These are phyloP conservation scores for Yamadazyma atmosphaerica DNA, from an alignment of 1,139 yeast genomes.

Conservation along the genomic window DNA sequence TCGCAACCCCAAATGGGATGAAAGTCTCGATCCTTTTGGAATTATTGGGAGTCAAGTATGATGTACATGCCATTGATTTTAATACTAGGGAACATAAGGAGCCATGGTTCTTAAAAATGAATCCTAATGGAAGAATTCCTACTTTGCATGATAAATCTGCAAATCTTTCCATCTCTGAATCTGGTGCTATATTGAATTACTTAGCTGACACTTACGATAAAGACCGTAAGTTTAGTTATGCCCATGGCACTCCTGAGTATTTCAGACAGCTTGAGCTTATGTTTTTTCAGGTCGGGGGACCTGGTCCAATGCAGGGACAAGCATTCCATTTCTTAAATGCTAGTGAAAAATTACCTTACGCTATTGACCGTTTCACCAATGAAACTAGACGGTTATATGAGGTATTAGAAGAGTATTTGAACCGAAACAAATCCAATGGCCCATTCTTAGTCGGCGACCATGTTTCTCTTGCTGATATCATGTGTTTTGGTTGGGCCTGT, in stretches of 20 bases:
- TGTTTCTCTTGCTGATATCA: constrained; percentile 53
- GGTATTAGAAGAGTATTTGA: constrained; percentile 51
- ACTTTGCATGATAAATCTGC: constrained; percentile 47
- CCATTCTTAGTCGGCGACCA: constrained; percentile 60
- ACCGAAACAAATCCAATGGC: constrained; percentile 35
- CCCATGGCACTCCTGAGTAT: constrained; percentile 43
- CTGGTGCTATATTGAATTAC: constrained; percentile 59
- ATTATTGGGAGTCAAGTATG: constrained; percentile 48
- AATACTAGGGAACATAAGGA: constrained; percentile 40
- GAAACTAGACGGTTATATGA: constrained; percentile 56
- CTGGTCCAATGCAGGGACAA: constrained; percentile 65
- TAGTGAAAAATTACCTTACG: constrained; percentile 51
- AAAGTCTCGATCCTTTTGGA: constrained; percentile 52
- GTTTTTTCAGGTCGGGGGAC: constrained; percentile 57
- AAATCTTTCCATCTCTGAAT: constrained; percentile 51
- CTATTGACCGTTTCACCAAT: constrained; percentile 48
- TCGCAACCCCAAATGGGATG: constrained; percentile 56
- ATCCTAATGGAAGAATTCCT: constrained; percentile 69
- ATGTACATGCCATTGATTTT: constrained; percentile 44
- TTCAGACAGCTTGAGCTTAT: constrained; percentile 53
- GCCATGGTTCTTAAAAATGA: constrained; percentile 52
- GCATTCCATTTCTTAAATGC: constrained; percentile 49
- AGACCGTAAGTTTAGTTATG: constrained; percentile 49
- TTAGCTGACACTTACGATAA: constrained; percentile 58
- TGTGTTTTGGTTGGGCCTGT: constrained; percentile 40